These are phyloP conservation scores for Xylariaceae sp. DNA, from an alignment of 2,329 filamentous ascomycete species.

Conservation along the genomic window DNA sequence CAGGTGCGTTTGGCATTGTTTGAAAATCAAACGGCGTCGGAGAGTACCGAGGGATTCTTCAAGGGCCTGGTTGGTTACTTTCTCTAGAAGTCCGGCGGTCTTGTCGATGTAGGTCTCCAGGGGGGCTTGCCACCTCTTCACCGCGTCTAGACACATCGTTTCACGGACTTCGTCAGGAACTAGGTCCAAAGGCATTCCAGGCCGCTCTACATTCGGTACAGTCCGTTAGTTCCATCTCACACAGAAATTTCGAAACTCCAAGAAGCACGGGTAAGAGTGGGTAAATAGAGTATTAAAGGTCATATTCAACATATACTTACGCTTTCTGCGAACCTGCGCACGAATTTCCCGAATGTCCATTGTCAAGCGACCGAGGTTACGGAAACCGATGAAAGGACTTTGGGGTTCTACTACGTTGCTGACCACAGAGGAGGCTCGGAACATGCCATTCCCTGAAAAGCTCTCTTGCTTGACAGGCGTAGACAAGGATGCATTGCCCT, in stretches of 20 bases:
- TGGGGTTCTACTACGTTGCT: conserved; percentile 12
- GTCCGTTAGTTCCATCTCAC: not conserved
- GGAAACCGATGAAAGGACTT: conserved; percentile 37
- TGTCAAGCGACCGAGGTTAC: conserved; percentile 36
- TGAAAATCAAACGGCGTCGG: conserved; percentile 46
- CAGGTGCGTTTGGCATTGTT: conserved; percentile 40
- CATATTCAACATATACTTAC: conserved; percentile 2
- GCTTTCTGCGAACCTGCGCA: conserved; percentile 48
- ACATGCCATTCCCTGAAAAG: conserved; percentile 20
- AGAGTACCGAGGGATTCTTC: conserved; percentile 41
- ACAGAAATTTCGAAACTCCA: not conserved
- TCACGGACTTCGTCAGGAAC: conserved; percentile 57
- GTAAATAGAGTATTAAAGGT: not conserved
- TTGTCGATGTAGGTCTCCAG: conserved; percentile 44
- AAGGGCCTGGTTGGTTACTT: conserved; percentile 43
- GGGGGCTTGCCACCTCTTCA: conserved; percentile 53
- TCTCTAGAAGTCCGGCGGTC: conserved; percentile 44
- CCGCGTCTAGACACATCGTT: conserved; percentile 49
- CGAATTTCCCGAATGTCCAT: conserved; percentile 48
- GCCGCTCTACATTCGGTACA: conserved; percentile 31
- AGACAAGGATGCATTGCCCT: conserved; percentile 9
- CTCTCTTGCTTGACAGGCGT: conserved; percentile 37
- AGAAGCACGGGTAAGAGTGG: not conserved
- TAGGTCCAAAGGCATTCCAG: conserved; percentile 51
- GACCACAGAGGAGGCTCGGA: conserved; percentile 26